Evolutionary conservation across 306 rosid genomes (phyloP).

Genomic region (Lathyrus oleraceus): DNA sequence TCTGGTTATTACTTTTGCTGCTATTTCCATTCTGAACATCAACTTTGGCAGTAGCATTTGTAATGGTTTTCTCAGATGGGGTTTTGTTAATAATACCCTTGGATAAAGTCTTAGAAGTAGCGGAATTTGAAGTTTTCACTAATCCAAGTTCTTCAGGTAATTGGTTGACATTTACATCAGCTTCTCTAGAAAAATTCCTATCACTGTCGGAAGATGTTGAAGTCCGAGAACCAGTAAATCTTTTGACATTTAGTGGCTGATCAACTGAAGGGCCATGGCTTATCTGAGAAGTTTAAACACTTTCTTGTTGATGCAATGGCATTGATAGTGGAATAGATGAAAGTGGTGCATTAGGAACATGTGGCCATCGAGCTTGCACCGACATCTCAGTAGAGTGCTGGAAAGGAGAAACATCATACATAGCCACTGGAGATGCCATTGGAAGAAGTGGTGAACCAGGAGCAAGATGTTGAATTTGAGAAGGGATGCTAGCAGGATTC

Average conservation of each 20-base stretch:
- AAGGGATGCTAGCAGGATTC: conserved; percentile 64
- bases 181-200: conserved; percentile 52
- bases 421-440: conserved; percentile 84
- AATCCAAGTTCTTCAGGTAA: conserved; percentile 81
- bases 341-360: conserved; percentile 58
- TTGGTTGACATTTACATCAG: conserved; percentile 61
- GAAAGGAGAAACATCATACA: conserved; percentile 93
- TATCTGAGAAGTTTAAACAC: conserved; percentile 56
- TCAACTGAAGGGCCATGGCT: conserved; percentile 61
- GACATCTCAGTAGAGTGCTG: conserved; percentile 90
- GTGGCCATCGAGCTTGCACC: conserved; percentile 84
- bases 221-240: conserved; percentile 56
- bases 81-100: conserved; percentile 40
- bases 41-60: conserved; percentile 49
- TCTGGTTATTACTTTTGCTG: conserved; percentile 49
- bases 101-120: conserved; percentile 47
- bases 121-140: conserved; percentile 55
- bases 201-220: conserved; percentile 61
- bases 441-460: conserved; percentile 97
- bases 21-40: conserved; percentile 50
- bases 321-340: conserved; percentile 69
- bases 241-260: conserved; percentile 52
- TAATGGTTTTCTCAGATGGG: conserved; percentile 40
- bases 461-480: conserved; percentile 87
- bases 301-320: conserved; percentile 72